phyloP scores from a whole-genome alignment of 495 filamentous ascomycete species.

The Trichocladium uniseriatum region DNA sequence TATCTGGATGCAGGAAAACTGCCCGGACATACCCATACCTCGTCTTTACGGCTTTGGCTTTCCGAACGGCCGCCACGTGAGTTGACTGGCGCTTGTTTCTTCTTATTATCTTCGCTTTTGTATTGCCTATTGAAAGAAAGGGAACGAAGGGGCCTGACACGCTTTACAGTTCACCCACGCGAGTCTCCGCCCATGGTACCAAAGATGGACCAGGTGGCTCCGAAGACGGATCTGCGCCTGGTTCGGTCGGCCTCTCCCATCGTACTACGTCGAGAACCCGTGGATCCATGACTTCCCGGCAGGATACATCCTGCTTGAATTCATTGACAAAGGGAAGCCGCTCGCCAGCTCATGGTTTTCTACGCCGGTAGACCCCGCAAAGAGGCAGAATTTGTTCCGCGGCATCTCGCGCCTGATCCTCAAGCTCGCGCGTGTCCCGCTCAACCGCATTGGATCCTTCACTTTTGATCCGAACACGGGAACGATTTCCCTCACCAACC shows the following conservation, averaged over 20 bases:
- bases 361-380: background rate
- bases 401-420: background rate
- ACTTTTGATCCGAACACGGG: background rate
- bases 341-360: background rate
- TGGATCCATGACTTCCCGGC: background rate
- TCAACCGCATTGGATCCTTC: background rate
- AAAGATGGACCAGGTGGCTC: background rate
- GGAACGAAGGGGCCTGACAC: background rate
- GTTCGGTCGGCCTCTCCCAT: background rate
- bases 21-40: background rate
- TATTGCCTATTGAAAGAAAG: background rate
- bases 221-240: background rate
- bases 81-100: background rate
- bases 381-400: background rate
- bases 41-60: background rate
- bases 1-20: background rate
- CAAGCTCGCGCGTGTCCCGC: background rate
- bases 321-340: background rate
- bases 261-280: background rate
- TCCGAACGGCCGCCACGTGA: background rate
- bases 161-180: background rate
- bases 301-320: background rate
- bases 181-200: background rate
- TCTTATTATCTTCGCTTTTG: background rate
- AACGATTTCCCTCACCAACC: background rate